Conservation (phyloP, 73 alveolate species). For the Paramecium caudatum region DNA sequence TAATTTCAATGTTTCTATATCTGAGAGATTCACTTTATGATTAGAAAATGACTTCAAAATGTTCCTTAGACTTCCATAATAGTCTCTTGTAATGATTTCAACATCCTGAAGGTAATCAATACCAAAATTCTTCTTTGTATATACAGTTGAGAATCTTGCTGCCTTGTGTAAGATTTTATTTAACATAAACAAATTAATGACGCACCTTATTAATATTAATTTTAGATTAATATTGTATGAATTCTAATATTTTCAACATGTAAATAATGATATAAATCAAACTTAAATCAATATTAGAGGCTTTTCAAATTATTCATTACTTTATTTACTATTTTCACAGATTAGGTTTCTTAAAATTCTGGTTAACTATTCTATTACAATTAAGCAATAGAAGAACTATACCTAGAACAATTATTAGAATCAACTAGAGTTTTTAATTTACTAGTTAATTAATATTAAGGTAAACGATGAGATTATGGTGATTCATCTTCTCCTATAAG, state of each 20-base stretch:
- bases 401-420: neutral
- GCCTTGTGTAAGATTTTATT: neutral
- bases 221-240: too few species aligned
- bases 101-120: conserved; percentile 6
- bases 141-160: conserved; percentile 6
- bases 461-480: neutral
- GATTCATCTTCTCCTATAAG: neutral
- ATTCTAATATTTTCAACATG: too few species aligned
- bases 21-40: neutral
- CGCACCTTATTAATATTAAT: neutral
- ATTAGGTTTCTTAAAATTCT: neutral
- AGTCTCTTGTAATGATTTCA: conserved; percentile 41
- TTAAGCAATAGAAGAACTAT: neutral
- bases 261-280: too few species aligned
- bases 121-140: conserved; percentile 1
- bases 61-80: neutral
- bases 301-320: conserved; percentile 47
- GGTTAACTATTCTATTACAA: neutral
- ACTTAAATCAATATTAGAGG: conserved; percentile 14
- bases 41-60: neutral
- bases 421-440: neutral
- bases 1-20: neutral
- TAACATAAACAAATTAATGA: neutral
- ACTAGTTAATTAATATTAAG: neutral
- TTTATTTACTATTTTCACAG: conserved; percentile 1